Evolutionary conservation across 805 yeast genomes (phyloP).

Genomic region (Saccharomycopsis sp.): DNA sequence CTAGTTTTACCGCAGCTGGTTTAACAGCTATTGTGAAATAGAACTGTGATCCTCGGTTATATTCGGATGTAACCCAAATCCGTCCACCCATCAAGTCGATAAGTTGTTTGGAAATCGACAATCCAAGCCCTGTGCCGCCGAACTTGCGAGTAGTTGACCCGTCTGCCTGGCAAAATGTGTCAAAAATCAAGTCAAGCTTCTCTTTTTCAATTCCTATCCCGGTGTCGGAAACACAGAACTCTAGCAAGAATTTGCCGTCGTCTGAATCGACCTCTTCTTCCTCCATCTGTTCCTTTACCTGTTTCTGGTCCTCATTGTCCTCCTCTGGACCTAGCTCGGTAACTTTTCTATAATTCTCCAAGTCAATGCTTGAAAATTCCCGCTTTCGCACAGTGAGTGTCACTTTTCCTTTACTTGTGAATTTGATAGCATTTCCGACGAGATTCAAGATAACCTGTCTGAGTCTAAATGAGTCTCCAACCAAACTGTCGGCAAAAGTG

Average conservation of each 20-base stretch:
- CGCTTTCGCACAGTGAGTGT: constrained; percentile 51
- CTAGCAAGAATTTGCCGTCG: constrained; percentile 32
- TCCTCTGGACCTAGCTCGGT: constrained; percentile 23
- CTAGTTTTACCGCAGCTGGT: constrained; percentile 56
- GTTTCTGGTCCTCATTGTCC: constrained; percentile 34
- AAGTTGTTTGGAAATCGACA: constrained; percentile 79
- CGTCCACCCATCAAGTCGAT: constrained; percentile 92
- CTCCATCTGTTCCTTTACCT: constrained; percentile 33
- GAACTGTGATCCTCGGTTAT: constrained; percentile 77
- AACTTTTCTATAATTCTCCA: constrained; percentile 8
- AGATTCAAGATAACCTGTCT: constrained; percentile 81
- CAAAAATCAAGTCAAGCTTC: constrained; percentile 77
- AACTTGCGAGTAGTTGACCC: constrained; percentile 89
- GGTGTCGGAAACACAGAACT: constrained; percentile 84
- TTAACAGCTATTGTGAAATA: constrained; percentile 76
- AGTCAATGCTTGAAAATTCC: constrained; percentile 26
- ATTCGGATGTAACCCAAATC: constrained; percentile 80
- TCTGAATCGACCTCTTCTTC: constrained; percentile 29
- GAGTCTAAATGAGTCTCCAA: constrained; percentile 84
- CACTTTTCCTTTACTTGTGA: constrained; percentile 78
- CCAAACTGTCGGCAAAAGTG: constrained; percentile 77
- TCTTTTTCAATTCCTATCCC: constrained; percentile 88
- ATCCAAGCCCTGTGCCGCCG: constrained; percentile 89
- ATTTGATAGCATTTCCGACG: constrained; percentile 87
- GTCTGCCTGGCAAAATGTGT: constrained; percentile 89